Evolutionary conservation across 768 basidiomycete species (phyloP), one percentile per base, ranked within the genome.

Genomic region (Rickenella mellea): DNA sequence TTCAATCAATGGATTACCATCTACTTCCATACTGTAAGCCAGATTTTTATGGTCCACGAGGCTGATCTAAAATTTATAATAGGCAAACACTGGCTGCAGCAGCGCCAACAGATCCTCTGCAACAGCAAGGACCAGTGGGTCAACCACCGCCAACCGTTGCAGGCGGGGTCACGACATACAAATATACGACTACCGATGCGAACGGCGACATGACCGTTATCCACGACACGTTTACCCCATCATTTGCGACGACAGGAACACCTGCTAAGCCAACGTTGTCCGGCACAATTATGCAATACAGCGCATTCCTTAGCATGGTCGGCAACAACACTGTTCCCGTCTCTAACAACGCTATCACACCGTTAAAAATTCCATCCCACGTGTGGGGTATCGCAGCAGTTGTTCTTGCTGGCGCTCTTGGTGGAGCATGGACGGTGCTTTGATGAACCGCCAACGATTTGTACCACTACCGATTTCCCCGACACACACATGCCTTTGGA

Each of bases 61-160:
- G 33, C 19, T 17, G 15, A 36, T 19, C 7, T 10, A 32, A 14
- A 32, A 14, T 32, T 4, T 19, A 5, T 36, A 17, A 36, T 15
- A 17, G 9, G 9, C 15, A 41, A 43, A 49, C 56, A 21, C 27
- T 57, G 17, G 33, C 47, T 2, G 33, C 53, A n/a, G 22, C 55
- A 2, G 41, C 55, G 1, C 48, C 2, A 44, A 48, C 1, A 22
- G 55, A 3, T 32, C 55, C 3, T 24, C 49, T 11, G 41, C 51
- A 53, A 2, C 63, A 68, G 48, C 65, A 61, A 43, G 77, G 76
- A 0, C 76, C 79, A 3, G 80, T 83, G 0, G 81, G 70, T 6
- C 69, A 72, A 48, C 76, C 78, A 19, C 65, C 52, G 2, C 24
- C 70, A 4, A 63, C 59, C 20, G 58, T 56, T 2, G 57, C 73